A percentile compares a stretch with the other conserved stretches of the same genome.
These are phyloP conservation scores for Dioscorea alata DNA, from an alignment of 106 monocot species.

Conservation along the genomic window DNA sequence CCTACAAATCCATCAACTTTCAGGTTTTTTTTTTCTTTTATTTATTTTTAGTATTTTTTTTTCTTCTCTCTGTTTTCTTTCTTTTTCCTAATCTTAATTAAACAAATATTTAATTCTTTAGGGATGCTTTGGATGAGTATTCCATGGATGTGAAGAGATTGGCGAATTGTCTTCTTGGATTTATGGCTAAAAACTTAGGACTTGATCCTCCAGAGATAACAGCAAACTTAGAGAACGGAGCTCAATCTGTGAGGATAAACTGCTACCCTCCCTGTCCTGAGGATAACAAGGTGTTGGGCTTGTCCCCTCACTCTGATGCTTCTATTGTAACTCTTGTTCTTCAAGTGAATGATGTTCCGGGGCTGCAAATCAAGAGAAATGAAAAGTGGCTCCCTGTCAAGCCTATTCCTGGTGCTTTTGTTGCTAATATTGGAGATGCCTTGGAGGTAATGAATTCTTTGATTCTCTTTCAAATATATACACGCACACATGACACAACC, in stretches of 20 bases:
- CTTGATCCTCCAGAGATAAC: background rate
- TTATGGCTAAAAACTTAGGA: too few species aligned
- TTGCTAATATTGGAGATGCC: constrained; percentile 7
- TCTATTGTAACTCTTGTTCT: background rate
- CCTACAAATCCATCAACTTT: constrained; percentile 2
- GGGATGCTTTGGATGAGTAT: background rate
- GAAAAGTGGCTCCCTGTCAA: constrained; percentile 5
- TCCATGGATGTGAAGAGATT: background rate
- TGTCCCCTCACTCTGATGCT: constrained; percentile 6
- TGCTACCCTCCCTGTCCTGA: constrained; percentile 5
- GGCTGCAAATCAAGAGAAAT: background rate
- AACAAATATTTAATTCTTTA: background rate
- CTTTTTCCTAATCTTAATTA: too few species aligned
- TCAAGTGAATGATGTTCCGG: constrained; percentile 1
- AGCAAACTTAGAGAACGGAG: background rate
- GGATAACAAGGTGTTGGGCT: constrained; percentile 1
- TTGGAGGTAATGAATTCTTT: constrained; percentile 1
- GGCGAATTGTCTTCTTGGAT: background rate
- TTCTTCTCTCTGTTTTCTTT: too few species aligned
- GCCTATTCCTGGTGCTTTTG: background rate
- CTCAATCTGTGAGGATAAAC: background rate
- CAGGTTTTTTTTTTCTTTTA: background rate
- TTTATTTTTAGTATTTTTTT: too few species aligned
- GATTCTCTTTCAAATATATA: background rate
- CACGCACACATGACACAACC: too few species aligned